Evolutionary conservation across 2,329 filamentous ascomycete species (phyloP), one percentile per base, ranked within the genome.

Genomic region (Colletotrichum shisoi): DNA sequence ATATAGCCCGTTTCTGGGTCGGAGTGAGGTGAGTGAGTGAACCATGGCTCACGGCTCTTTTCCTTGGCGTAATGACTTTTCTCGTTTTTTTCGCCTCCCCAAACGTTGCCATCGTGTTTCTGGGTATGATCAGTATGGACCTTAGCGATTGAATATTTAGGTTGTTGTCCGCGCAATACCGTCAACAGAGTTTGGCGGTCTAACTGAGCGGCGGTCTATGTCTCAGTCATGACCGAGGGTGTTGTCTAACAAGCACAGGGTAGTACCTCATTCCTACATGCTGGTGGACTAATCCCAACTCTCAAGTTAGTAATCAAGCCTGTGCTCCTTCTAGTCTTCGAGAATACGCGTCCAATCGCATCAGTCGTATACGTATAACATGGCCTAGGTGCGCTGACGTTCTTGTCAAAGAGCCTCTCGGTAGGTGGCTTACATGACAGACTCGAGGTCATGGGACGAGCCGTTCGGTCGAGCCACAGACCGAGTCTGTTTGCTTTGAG

Each of bases 361-460:
- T 46, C 9, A 45, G 17, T 49, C 31, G n/a, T 60, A 34, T 34
- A 34, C 31, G 7, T 40, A 24, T 27, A 31, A 12, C 39, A 7
- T 19, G 21, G n/a, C n/a, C 11, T 19, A 19, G 31, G 31, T 34
- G 31, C 39, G 34, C n/a, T 34, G n/a, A 34, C 45, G 17, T 49
- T 15, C 17, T n/a, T 19, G 52, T 42, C 61, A 57, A 9, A 57
- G 45, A 40, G 24, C 34, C 13, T 58, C 53, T 12, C 24, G 44
- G 46, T 24, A n/a, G 19, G 60, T 54, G 42, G 40, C 40, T 49
- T 49, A 34, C 52, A 57, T 51, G 42, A 63, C 5, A 7, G 5
- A 27, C 15, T 21, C 17, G 13, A 46, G n/a, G 46, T 59, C 53
- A 67, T 59, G 48, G 45, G 64, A 67, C 39, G 61, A 67, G 64